Percentiles rank a stretch among this genome's conserved stretches.
phyloP scores from a whole-genome alignment of 441 rosid species.

The Corymbia calophylla region DNA sequence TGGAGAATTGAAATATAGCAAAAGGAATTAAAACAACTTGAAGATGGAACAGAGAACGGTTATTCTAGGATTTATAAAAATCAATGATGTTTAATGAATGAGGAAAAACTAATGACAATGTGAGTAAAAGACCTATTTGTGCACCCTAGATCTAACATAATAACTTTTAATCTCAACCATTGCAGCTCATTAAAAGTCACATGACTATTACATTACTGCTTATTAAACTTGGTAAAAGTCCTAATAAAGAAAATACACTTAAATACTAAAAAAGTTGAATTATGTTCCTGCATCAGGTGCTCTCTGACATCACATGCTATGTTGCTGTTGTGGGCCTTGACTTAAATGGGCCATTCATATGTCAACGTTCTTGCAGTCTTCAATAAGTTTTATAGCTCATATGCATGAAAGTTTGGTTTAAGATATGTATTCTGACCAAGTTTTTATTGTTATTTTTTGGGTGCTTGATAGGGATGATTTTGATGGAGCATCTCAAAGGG shows the following conservation, averaged over 20 bases:
- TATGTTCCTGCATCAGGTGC: not conserved
- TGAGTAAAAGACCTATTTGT: not conserved
- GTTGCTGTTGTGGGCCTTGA: not conserved
- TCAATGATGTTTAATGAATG: not conserved
- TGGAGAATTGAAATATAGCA: not conserved
- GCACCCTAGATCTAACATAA: not conserved
- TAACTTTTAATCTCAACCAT: not conserved
- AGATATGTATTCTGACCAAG: not conserved
- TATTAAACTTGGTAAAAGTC: not conserved
- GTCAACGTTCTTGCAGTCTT: not conserved
- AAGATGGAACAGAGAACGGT: not conserved
- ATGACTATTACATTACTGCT: not conserved
- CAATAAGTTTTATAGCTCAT: not conserved
- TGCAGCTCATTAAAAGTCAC: not conserved
- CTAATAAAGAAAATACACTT: not conserved
- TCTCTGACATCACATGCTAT: not conserved
- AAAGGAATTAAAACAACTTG: not conserved
- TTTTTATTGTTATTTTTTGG: not conserved
- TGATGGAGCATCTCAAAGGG: constrained; percentile 40
- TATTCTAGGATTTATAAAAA: not conserved
- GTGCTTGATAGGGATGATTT: constrained; percentile 21
- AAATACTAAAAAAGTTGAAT: not conserved
- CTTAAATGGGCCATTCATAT: not conserved
- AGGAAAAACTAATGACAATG: not conserved
- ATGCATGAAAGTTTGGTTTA: not conserved